phyloP scores from a whole-genome alignment of 2,329 filamentous ascomycete genomes.

The Myotisia sp. region DNA sequence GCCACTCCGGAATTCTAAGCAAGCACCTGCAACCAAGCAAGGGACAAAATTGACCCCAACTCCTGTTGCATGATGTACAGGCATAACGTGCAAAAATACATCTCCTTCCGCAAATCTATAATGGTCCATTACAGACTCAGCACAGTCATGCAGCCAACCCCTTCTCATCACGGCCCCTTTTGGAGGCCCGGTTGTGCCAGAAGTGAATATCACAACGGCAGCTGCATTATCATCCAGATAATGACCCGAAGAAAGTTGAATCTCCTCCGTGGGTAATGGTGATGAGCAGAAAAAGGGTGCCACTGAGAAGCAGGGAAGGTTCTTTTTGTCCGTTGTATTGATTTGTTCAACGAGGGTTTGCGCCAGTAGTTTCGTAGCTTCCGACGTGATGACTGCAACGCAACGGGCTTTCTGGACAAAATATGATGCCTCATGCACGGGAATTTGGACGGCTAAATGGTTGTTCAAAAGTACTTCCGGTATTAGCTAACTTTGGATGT shows the following conservation, averaged over 20 bases:
- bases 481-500: not conserved
- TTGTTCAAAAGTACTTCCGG: not conserved
- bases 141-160: slow-evolving; percentile 10
- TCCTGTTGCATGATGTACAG: slow-evolving; percentile 10
- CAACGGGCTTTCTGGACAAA: slow-evolving; percentile 29
- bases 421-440: slow-evolving; percentile 31
- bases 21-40: slow-evolving; percentile 10
- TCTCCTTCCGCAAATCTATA: slow-evolving; percentile 16
- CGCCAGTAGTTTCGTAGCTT: slow-evolving; percentile 17
- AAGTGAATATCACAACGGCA: slow-evolving; percentile 33
- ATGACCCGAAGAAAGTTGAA: slow-evolving; percentile 14
- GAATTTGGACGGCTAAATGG: slow-evolving; percentile 24
- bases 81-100: slow-evolving; percentile 21
- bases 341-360: slow-evolving; percentile 17
- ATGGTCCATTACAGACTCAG: slow-evolving; percentile 9
- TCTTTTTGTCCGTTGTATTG: slow-evolving; percentile 20
- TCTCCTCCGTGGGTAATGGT: slow-evolving; percentile 4
- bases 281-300: slow-evolving; percentile 1
- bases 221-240: slow-evolving; percentile 17
- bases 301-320: slow-evolving; percentile 7
- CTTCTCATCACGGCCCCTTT: slow-evolving; percentile 27
- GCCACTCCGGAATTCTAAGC: slow-evolving; percentile 10
- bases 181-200: slow-evolving; percentile 32
- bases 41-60: slow-evolving; percentile 13
- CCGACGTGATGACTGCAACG: slow-evolving; percentile 26